Base-by-base conservation (phyloP, 108 stramenopile species). In the Pseudonitzschia delicatissima region DNA sequence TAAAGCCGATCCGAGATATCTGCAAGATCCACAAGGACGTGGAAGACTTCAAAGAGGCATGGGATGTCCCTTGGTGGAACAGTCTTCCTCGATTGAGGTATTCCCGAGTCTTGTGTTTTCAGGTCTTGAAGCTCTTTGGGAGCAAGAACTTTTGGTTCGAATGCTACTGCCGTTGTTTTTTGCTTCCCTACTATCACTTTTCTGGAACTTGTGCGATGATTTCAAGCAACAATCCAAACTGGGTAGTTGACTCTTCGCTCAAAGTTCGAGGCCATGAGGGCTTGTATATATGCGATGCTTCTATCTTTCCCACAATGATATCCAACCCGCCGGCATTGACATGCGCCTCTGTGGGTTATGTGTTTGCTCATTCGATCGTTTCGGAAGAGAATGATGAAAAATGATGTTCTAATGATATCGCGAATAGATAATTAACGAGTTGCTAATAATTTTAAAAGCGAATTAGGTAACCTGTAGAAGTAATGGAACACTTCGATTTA, bases 181-280 rank as follows among this genome's bases (percentile, higher is more conserved):
- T 67, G 26, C 69, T 68, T 12, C 91, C 87, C 0, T 92, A 87
- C 67, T 92, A 77, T 72, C 91, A 92, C 62, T 89, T 83, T 72
- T 83, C 72, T 58, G 84, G 88, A 47, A 86, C 85, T 51, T 88
- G 91, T 72, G 71, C 77, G 8, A 87, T 89, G 79, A 37, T 35
- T 29, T n/a, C 52, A 29, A 6, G 31, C 0, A 59, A 61, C 3
- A 57, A 74, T 15, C 27, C 63, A 0, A 2, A 62, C 28, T 87
- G 68, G 42, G 87, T 92, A 9, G 90, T 88, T 40, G 79, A 86
- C 45, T 12, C 57, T 21, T 68, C 73, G 9, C 74, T 92, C 0
- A 49, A 73, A 35, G 65, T 92, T 17, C 65, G 77, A 18, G 80
- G 75, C 13, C 45, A 81, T 21, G 33, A 20, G 0, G 68, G 77